Evolutionary conservation across 495 filamentous ascomycete species (phyloP).

Genomic region (Chaetomidium leptoderma): DNA sequence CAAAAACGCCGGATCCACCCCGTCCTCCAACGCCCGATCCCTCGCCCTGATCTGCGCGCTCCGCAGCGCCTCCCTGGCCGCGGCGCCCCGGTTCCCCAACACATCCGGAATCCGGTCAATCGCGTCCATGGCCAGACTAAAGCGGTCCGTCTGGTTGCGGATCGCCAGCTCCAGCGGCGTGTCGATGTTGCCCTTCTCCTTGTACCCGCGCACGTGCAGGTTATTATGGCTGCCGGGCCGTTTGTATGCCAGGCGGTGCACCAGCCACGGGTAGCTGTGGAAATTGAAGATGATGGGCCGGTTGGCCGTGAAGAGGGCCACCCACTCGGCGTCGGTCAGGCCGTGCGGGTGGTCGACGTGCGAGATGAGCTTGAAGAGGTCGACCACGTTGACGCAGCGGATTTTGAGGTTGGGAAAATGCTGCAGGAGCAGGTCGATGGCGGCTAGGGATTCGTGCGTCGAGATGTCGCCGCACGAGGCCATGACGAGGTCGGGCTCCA

Average conservation of each 20-base stretch:
- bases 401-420: constrained; percentile 63
- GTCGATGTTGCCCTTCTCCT: constrained; percentile 75
- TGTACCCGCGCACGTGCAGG: constrained; percentile 67
- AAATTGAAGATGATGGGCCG: constrained; percentile 73
- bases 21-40: constrained; percentile 58
- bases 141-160: constrained; percentile 66
- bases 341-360: constrained; percentile 63
- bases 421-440: constrained; percentile 60
- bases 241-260: constrained; percentile 68
- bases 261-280: constrained; percentile 72
- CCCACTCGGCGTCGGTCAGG: constrained; percentile 56
- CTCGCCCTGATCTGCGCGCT: constrained; percentile 55
- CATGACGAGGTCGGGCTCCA: constrained; percentile 65
- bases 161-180: constrained; percentile 69
- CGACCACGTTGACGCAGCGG: constrained; percentile 70
- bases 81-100: constrained; percentile 54
- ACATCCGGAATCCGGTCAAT: constrained; percentile 56
- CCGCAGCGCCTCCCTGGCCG: constrained; percentile 56
- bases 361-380: constrained; percentile 69
- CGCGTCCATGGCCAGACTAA: constrained; percentile 65
- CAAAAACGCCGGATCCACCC: constrained; percentile 61
- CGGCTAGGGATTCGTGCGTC: constrained; percentile 65
- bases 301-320: constrained; percentile 61
- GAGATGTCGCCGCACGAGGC: constrained; percentile 66
- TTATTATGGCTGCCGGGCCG: constrained; percentile 57